Evolutionary conservation across 768 basidiomycete genomes (phyloP).

Genomic region (Exidia glandulosa): DNA sequence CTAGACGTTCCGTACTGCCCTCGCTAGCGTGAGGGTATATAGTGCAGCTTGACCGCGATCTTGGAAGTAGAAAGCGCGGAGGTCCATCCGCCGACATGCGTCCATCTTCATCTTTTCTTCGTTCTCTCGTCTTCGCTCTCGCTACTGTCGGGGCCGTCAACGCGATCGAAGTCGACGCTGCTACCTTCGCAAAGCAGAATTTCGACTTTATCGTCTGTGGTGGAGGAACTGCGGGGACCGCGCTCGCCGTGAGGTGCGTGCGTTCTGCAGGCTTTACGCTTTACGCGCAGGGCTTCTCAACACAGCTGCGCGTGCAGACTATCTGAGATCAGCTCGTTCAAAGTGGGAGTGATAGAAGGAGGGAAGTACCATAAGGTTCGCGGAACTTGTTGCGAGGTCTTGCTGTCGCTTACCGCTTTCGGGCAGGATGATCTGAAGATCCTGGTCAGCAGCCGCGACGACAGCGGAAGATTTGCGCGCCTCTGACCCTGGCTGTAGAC

Average conservation of each 20-base stretch:
- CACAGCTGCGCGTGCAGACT: not conserved
- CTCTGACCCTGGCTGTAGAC: not conserved
- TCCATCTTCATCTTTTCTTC: not conserved
- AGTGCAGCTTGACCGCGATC: not conserved
- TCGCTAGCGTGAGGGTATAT: too few species aligned
- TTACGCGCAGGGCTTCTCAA: too few species aligned
- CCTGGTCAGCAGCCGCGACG: not conserved
- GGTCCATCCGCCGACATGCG: not conserved
- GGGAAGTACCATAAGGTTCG: not conserved
- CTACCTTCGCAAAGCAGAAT: not conserved
- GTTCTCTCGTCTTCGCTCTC: not conserved
- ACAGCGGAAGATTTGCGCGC: not conserved
- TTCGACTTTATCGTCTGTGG: not conserved
- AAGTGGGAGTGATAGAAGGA: not conserved
- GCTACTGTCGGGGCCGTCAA: not conserved
- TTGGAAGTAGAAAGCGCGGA: not conserved
- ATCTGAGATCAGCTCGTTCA: not conserved
- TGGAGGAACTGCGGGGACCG: not conserved
- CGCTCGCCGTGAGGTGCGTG: not conserved
- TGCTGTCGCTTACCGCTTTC: not conserved
- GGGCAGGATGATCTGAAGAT: not conserved
- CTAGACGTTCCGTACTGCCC: too few species aligned
- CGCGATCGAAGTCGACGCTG: not conserved
- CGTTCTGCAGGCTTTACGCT: too few species aligned
- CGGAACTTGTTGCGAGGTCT: not conserved